Percentiles rank a stretch among this genome's conserved stretches.
Evolutionary conservation across 2,329 filamentous ascomycete species (phyloP).

Genomic region (Fusarium falciforme): DNA sequence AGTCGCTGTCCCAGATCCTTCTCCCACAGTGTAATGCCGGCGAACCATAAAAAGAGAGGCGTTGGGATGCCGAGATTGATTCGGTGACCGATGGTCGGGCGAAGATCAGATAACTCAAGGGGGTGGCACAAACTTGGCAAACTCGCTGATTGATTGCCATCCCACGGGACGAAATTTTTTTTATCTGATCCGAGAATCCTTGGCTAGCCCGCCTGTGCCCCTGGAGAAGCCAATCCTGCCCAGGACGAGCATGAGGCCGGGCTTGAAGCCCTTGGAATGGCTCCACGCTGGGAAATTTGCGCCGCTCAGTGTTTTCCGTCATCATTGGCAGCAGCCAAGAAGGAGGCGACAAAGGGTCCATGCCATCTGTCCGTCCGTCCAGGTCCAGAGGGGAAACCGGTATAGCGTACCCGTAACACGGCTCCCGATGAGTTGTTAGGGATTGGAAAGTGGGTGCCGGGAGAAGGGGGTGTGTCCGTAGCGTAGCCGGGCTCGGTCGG

Average conservation of each 20-base stretch:
- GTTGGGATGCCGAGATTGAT: constrained; percentile 2
- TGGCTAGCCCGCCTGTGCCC: constrained; percentile 6
- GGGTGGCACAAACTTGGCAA: background rate
- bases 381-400: background rate
- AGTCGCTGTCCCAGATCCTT: background rate
- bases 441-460: background rate
- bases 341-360: background rate
- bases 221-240: constrained; percentile 12
- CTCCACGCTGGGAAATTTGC: constrained; percentile 2
- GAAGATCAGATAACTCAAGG: constrained; percentile 33
- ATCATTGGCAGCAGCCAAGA: background rate
- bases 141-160: background rate
- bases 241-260: background rate
- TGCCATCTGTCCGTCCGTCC: background rate
- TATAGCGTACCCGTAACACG: background rate
- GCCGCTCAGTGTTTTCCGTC: background rate
- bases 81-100: background rate
- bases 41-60: background rate
- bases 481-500: background rate
- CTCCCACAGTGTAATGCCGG: background rate
- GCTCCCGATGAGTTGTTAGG: background rate
- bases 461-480: constrained; percentile 1
- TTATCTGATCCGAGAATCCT: constrained; percentile 53
- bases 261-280: background rate
- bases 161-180: constrained; percentile 38